A percentile compares a stretch with the other conserved stretches of the same genome.
These are phyloP conservation scores for Hypoxylon sp. DNA, from an alignment of 2,329 filamentous ascomycete species.

Conservation along the genomic window DNA sequence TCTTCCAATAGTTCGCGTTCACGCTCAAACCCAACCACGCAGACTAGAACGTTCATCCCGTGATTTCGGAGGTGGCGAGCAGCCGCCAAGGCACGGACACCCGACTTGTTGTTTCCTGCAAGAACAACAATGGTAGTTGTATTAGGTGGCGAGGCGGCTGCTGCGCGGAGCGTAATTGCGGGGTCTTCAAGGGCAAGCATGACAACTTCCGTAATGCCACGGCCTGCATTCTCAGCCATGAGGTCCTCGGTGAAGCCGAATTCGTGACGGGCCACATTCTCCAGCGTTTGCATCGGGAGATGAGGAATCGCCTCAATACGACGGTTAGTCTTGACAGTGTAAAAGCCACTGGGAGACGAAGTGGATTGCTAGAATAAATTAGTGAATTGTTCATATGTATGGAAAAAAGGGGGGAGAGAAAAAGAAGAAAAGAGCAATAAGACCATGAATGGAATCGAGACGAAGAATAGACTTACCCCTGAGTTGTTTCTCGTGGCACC, in stretches of 20 bases:
- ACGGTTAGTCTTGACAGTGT: constrained; percentile 62
- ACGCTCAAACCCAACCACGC: constrained; percentile 84
- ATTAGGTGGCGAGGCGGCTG: constrained; percentile 43
- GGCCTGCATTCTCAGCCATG: constrained; percentile 89
- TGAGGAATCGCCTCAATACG: constrained; percentile 72
- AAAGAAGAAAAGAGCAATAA: no score
- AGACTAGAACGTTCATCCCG: constrained; percentile 80
- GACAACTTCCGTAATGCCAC: constrained; percentile 86
- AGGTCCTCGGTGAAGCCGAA: constrained; percentile 88
- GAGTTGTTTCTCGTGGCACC: constrained; percentile 60
- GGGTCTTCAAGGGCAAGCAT: constrained; percentile 72
- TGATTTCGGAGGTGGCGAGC: constrained; percentile 88
- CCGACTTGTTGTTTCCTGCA: constrained; percentile 95
- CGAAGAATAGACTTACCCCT: constrained; percentile 47
- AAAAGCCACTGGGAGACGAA: constrained; percentile 55
- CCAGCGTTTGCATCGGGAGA: constrained; percentile 89
- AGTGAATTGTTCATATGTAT: constrained; percentile 13
- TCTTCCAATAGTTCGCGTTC: constrained; percentile 83
- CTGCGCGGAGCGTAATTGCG: constrained; percentile 64
- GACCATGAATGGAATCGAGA: no score
- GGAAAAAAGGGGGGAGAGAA: no score
- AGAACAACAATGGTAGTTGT: constrained; percentile 71
- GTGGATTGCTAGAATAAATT: constrained; percentile 46
- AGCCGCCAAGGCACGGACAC: constrained; percentile 83
- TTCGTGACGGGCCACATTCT: constrained; percentile 88